Base-by-base conservation (phyloP, 768 basidiomycete genomes). In the Neoboletus subvelutipes region DNA sequence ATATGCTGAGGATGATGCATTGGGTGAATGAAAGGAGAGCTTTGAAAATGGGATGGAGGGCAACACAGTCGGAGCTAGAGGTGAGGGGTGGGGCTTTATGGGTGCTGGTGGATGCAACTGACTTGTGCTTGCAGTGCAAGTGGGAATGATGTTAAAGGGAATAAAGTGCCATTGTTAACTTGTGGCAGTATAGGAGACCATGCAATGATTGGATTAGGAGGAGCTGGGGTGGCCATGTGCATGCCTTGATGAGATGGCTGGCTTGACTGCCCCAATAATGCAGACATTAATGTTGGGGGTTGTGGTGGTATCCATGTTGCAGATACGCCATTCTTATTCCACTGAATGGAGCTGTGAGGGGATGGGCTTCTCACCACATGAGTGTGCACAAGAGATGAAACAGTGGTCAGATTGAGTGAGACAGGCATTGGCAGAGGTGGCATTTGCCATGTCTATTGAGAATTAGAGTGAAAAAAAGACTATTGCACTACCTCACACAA, bases 371-470 rank as follows among this genome's bases (percentile, higher is more conserved):
- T 58, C 12, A 24, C 54, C 4, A 48, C 49, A 31, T 54, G 63
- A 10, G 68, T 59, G 41, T 66, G 67, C 12, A 48, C 54, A 36
- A 72, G 67, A 47, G 73, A 71, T 20, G 70, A 69, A 31, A 74
- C 57, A 5, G 75, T 73, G 31, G 77, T 76, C 5, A 76, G 74
- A 56, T 80, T 76, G 26, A 76, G 64, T 10, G 75, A 68, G 18
- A 76, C 75, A 6, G 80, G 80, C 66, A 82, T 74, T 0, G 78
- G 78, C 22, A 81, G 80, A 5, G 82, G 82, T 5, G 82, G 81
- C 83, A 80, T 78, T 17, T 71, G 73, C 22, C 64, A 67, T 1
- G 53, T 77, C 79, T 80, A 51, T 40, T 40, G n/a, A 55, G 29
- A 40, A 43, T 26, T 20, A 17, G 42, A 20, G 6, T 56, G 17